These are phyloP conservation scores for Mycena polygramma DNA, from an alignment of 768 basidiomycete genomes.

Conservation along the genomic window DNA sequence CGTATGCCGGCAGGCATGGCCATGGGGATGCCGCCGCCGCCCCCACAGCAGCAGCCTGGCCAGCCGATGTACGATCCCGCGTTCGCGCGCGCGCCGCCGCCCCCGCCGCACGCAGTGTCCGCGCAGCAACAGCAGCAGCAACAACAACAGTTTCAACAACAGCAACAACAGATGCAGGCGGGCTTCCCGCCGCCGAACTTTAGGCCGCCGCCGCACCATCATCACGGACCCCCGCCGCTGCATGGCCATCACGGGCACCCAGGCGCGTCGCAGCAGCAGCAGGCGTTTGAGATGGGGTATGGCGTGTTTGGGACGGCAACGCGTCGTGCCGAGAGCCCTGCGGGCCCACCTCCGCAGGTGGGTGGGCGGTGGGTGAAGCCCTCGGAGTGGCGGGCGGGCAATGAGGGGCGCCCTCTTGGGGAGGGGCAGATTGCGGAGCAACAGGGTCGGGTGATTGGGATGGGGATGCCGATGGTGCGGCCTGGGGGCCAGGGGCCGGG, in stretches of 20 bases:
- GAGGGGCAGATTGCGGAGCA: constrained; percentile 37
- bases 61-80: constrained; percentile 32
- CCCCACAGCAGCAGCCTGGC: constrained; percentile 21
- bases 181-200: constrained; percentile 29
- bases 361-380: constrained; percentile 44
- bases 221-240: constrained; percentile 37
- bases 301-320: constrained; percentile 34
- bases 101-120: constrained; percentile 6
- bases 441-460: constrained; percentile 39
- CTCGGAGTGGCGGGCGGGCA: constrained; percentile 43
- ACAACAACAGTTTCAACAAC: constrained; percentile 24
- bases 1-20: constrained; percentile 8
- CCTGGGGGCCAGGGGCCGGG: constrained; percentile 35
- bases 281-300: constrained; percentile 41
- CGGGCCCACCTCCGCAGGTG: constrained; percentile 39
- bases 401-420: constrained; percentile 29
- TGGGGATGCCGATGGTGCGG: constrained; percentile 47
- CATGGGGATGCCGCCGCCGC: constrained; percentile 25
- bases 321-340: constrained; percentile 27
- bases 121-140: constrained; percentile 12
- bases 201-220: constrained; percentile 35
- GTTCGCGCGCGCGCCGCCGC: constrained; percentile 19
- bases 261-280: constrained; percentile 27
- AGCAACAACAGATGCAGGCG: constrained; percentile 28
- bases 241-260: constrained; percentile 33